Conservation (phyloP, 73 alveolate species). For the Paramecium primaurelia region DNA sequence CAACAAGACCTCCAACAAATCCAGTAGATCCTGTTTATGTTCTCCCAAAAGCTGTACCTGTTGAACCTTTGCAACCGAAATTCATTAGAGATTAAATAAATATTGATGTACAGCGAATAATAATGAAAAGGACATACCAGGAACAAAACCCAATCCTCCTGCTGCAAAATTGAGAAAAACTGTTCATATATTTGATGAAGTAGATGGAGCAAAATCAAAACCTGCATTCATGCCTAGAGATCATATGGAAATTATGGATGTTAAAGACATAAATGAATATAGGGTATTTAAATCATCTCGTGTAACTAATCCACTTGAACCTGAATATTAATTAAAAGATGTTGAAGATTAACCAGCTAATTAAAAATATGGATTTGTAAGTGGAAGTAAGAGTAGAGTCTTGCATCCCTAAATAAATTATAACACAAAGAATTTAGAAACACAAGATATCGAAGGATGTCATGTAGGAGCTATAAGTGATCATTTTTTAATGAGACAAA, state of each 20-base stretch:
- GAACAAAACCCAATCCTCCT: conserved; percentile 83
- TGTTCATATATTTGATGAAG: conserved; percentile 81
- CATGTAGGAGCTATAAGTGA: conserved; percentile 60
- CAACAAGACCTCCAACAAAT: conserved; percentile 71
- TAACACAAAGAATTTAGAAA: conserved; percentile 62
- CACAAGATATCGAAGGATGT: conserved; percentile 77
- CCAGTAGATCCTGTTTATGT: conserved; percentile 95
- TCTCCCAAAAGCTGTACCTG: conserved; percentile 86
- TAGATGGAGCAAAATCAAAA: conserved; percentile 90
- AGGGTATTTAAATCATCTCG: conserved; percentile 66
- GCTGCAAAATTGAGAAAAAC: conserved; percentile 81
- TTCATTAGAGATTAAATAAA: conserved; percentile 92
- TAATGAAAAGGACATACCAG: conserved; percentile 86
- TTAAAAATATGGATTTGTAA: conserved; percentile 74
- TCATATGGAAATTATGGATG: conserved; percentile 76
- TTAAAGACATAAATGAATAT: conserved; percentile 64
- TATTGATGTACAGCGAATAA: conserved; percentile 40
- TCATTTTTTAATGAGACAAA: conserved; percentile 51
- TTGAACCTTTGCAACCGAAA: conserved; percentile 88
- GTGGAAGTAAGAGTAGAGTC: conserved; percentile 68
- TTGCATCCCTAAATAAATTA: conserved; percentile 71
- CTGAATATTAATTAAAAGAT: conserved; percentile 75
- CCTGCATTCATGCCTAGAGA: conserved; percentile 67
- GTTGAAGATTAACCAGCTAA: conserved; percentile 72
- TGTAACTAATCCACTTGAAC: conserved; percentile 92